Conservation (phyloP, 2,329 filamentous ascomycete genomes). For the Epichloe typhina region DNA sequence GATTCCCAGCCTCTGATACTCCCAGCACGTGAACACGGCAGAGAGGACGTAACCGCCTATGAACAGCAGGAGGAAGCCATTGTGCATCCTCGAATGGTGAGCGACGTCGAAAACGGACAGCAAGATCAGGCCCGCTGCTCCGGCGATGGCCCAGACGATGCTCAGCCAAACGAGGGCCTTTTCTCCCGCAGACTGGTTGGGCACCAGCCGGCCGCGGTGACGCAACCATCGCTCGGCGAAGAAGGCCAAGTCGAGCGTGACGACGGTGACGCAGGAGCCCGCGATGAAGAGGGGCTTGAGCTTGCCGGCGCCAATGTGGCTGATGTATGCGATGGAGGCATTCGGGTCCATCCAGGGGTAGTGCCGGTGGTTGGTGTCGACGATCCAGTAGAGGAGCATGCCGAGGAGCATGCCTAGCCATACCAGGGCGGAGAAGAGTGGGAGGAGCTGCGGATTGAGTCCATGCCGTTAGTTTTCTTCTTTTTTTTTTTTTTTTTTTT, state of each 20-base stretch:
- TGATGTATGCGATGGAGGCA: slow-evolving; percentile 60
- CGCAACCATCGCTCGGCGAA: slow-evolving; percentile 73
- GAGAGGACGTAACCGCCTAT: slow-evolving; percentile 75
- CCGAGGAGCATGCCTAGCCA: slow-evolving; percentile 57
- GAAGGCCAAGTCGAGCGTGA: slow-evolving; percentile 73
- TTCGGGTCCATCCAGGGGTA: slow-evolving; percentile 45
- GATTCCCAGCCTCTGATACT: slow-evolving; percentile 76
- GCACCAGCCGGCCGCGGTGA: slow-evolving; percentile 64
- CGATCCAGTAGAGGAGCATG: slow-evolving; percentile 57
- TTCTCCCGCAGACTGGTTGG: slow-evolving; percentile 52
- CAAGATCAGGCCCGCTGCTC: slow-evolving; percentile 68
- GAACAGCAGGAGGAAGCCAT: slow-evolving; percentile 69
- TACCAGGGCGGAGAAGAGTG: slow-evolving; percentile 51
- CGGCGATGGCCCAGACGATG: slow-evolving; percentile 57
- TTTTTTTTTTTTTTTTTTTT: no score
- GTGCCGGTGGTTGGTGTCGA: slow-evolving; percentile 36
- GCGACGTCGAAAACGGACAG: slow-evolving; percentile 76
- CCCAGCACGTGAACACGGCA: slow-evolving; percentile 78
- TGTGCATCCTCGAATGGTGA: slow-evolving; percentile 53
- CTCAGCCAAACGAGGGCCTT: slow-evolving; percentile 48
- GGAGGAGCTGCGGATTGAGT: slow-evolving; percentile 38
- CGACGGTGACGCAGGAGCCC: slow-evolving; percentile 55
- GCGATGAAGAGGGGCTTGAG: slow-evolving; percentile 71
- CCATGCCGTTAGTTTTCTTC: not conserved
- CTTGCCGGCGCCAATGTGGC: slow-evolving; percentile 45